Base-by-base conservation (phyloP, 306 rosid genomes). In the Rosa lucieae region DNA sequence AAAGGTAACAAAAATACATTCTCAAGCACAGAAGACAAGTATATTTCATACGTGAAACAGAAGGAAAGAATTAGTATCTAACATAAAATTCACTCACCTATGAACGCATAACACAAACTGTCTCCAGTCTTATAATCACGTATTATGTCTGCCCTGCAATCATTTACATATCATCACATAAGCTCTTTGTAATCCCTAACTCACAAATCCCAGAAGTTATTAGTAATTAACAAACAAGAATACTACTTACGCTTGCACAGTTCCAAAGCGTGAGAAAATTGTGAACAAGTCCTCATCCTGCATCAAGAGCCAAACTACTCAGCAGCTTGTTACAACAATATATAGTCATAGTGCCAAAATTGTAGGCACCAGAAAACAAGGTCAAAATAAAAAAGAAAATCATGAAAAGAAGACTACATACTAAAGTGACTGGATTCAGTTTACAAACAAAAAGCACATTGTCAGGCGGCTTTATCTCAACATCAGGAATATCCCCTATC, bases 401-500 rank as follows among this genome's bases (percentile, higher is more conserved):
- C 61, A 70, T 29, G 71, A 18, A 21, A 26, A 52, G 67, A 72
- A 32, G 4, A 40, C 46, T 23, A 82, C 92, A 81, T 74, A 93
- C 99, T 90, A 93, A 97, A 43, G 99, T 95, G 80, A 93, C 99
- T 1, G 98, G 98, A 83, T 95, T 95, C 86, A 95, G 83, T 84
- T 95, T 95, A 87, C 98, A 95, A 62, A 93, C 98, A 82, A 95
- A 95, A 42, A 95, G 84, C 82, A 95, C 99, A 65, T 87, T 86
- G 44, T 95, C 98, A 1, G 98, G 99, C 77, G 99, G 99, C 86
- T 91, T 95, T 59, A 93, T 84, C 77, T 95, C 98, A 83, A 97
- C 98, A 89, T 95, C 96, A 72, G 98, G 99, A 87, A 95, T 93
- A 88, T 95, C 99, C 65, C 98, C 99, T 62, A 95, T 89, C 99